Evolutionary conservation across 176 grass and related monocot species (phyloP), one percentile per base, ranked within the genome.

Genomic region (Carex cristatella): DNA sequence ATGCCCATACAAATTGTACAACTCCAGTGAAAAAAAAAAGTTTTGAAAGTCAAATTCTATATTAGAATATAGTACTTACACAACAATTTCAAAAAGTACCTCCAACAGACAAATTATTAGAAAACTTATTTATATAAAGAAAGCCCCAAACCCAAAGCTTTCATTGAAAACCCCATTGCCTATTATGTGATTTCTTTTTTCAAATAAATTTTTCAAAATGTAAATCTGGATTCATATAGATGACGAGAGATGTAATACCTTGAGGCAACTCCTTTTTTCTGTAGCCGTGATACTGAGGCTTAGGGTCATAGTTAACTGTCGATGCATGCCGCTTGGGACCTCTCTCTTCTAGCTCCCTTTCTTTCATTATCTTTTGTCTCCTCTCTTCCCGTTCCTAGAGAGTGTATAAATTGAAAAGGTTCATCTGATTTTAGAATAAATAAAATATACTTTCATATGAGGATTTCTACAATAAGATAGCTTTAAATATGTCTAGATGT

Each of bases 321-420:
- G 88, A 87, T 66, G 84, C 69, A 84, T 89, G 84, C 54, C 78
- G 64, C 70, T 85, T 92, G 79, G 86, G 63, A 13, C 93, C 90
- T 84, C 90, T 91, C 87, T 92, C 90, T 28, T 83, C 91, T 9
- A 89, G 77, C 9, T 91, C 44, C 61, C 30, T 89, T 89, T 88
- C 90, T 86, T 90, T 95, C 65, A 96, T 84, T 53, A 42, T 94
- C 61, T 40, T 88, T 18, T 51, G 10, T 51, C 86, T 87, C 68
- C 97, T 92, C 87, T 99, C 97, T 86, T 99, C 97, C 67, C 93
- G 93, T 51, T 99, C 93, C 95, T 98, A 87, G 1, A 71, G 37
- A 16, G 68, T 19, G 4, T 18, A 42, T 15, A 69, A 19, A 42
- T 71, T 71, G 19, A 44, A 40, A 18, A 13, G 7, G 37, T 71